A percentile compares a stretch with the other conserved stretches of the same genome.
Evolutionary conservation across 2,329 filamentous ascomycete genomes (phyloP).

Genomic region (Atkinsonella hypoxylon): DNA sequence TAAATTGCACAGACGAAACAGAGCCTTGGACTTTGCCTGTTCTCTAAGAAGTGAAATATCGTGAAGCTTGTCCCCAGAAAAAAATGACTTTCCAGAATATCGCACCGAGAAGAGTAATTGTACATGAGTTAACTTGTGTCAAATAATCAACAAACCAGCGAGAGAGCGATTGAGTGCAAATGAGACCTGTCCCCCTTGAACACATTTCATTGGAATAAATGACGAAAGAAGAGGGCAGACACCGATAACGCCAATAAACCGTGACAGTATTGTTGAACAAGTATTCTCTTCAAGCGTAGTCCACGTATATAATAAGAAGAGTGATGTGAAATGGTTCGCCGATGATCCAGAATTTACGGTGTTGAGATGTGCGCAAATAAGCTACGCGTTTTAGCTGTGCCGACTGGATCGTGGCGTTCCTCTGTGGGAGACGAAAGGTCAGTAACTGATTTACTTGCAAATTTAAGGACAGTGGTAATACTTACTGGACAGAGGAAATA

Average conservation of each 20-base stretch:
- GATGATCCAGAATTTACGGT: background rate
- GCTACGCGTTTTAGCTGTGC: conserved; percentile 16
- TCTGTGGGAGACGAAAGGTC: conserved; percentile 11
- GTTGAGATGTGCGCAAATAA: conserved; percentile 4
- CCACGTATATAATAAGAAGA: conserved; percentile 3
- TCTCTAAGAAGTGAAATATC: background rate
- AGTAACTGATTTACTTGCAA: background rate
- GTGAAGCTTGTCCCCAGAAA: background rate
- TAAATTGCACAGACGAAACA: background rate
- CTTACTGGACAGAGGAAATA: conserved; percentile 45
- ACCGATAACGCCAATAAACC: background rate
- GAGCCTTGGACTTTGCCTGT: background rate
- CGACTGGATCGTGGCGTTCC: conserved; percentile 37
- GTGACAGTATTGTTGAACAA: background rate
- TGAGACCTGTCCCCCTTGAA: background rate
- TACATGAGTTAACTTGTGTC: conserved; percentile 19
- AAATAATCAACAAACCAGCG: background rate
- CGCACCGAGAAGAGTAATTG: conserved; percentile 18
- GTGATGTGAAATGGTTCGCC: background rate
- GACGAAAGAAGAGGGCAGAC: background rate
- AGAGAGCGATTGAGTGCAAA: background rate
- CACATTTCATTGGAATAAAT: background rate
- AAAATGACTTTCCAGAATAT: background rate
- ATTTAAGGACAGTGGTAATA: conserved; percentile 7
- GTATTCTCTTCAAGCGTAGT: background rate